Conservation (phyloP, 495 filamentous ascomycete genomes). For the Neurospora sp. region DNA sequence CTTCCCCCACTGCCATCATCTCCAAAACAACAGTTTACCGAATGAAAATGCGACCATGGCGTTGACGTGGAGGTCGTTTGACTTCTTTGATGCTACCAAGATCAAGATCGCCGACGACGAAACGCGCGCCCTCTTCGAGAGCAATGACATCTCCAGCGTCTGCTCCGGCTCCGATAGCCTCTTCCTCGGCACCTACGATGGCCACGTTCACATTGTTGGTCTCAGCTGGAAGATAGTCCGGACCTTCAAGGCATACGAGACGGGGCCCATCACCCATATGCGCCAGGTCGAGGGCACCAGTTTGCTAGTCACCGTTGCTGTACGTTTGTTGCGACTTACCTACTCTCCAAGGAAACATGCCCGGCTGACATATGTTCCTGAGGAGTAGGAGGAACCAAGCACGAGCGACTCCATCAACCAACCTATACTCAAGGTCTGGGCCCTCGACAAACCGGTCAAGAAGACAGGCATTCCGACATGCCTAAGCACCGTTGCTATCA, state of each 20-base stretch:
- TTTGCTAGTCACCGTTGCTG: slow-evolving; percentile 72
- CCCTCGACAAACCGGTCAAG: slow-evolving; percentile 85
- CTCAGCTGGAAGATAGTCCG: slow-evolving; percentile 77
- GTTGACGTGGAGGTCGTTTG: slow-evolving; percentile 87
- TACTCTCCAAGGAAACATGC: background rate
- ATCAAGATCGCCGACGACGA: slow-evolving; percentile 69
- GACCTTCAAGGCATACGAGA: slow-evolving; percentile 77
- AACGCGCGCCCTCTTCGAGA: slow-evolving; percentile 36
- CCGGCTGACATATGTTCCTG: background rate
- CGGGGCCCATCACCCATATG: slow-evolving; percentile 78
- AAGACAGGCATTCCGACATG: slow-evolving; percentile 84
- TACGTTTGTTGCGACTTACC: slow-evolving; percentile 9
- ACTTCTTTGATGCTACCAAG: slow-evolving; percentile 92
- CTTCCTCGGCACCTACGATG: slow-evolving; percentile 78
- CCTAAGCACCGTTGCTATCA: slow-evolving; percentile 70
- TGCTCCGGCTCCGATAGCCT: slow-evolving; percentile 84
- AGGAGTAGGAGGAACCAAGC: slow-evolving; percentile 57
- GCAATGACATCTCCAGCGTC: slow-evolving; percentile 44
- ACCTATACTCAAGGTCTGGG: slow-evolving; percentile 90
- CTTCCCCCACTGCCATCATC: background rate
- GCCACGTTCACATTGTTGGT: slow-evolving; percentile 75
- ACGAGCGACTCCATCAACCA: slow-evolving; percentile 42
- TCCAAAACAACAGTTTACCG: background rate
- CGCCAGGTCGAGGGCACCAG: slow-evolving; percentile 85
- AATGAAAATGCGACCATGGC: slow-evolving; percentile 26